Base-by-base conservation (phyloP, 2,329 filamentous ascomycete genomes). In the Dothideomycetes sp. region DNA sequence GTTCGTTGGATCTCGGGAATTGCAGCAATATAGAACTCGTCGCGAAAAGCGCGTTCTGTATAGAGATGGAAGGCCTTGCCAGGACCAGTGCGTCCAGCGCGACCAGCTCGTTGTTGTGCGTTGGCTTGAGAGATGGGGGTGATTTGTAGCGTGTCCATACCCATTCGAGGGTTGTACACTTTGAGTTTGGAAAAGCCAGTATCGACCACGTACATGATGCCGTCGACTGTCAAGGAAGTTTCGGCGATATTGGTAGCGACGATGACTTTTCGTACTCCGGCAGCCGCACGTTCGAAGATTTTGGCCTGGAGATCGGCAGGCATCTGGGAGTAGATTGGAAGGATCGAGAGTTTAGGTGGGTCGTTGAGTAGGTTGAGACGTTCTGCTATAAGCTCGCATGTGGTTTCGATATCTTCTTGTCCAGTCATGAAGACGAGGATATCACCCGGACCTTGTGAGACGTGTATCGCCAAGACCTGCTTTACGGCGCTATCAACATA, bases 261-360 rank as follows among this genome's bases (percentile, higher is more conserved):
- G 47, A 98, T 94, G 52, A 94, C 93, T 58, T 98, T 98, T 43
- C 91, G 79, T 4, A 94, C 88, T 1, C 91, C 91, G 0, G 88
- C 82, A 2, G 84, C 70, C 2, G 93, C 91, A 48, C 81, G 78
- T 55, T 98, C 89, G 52, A 98, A 98, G 48, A 98, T 98, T 62
- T 93, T 96, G 44, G 91, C 86, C 61, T 98, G 93, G 27, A 98
- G 68, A 59, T 98, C 93, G 24, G 91, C 91, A 2, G 91, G 93
- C 91, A 98, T 95, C 61, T 98, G 91, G 71, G 87, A 95, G 75
- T 98, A 98, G 40, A 98, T 96, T 0, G 93, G 93, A 19, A 98
- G 64, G 40, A 98, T 94, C 56, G 84, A 89, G 43, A 98, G 75
- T 56, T 94, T 89, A 1, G 91, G 88, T 1, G 91, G 89, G 52